phyloP scores from a whole-genome alignment of 208 protist species.

The Leptomonas pyrrhocoris region DNA sequence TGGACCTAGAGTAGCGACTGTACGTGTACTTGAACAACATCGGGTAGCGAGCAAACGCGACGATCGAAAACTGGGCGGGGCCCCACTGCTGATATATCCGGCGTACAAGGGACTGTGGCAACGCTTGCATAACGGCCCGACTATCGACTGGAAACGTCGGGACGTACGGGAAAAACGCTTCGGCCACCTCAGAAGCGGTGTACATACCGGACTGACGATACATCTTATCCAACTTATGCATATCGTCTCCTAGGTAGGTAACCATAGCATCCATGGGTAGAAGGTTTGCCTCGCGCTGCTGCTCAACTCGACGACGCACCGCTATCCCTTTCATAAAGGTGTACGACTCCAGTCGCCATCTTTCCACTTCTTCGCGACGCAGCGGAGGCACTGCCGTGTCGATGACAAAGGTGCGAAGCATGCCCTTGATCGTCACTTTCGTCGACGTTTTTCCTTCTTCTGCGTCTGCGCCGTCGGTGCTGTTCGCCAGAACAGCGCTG shows the following conservation, averaged over 20 bases:
- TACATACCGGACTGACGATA: conserved; percentile 74
- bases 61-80: conserved; percentile 16
- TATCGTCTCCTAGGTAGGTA: conserved; percentile 53
- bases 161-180: conserved; percentile 68
- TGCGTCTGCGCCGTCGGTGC: neutral
- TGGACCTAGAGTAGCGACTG: conserved; percentile 41
- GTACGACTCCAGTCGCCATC: conserved; percentile 54
- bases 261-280: conserved; percentile 51
- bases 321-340: conserved; percentile 8
- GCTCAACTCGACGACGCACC: neutral
- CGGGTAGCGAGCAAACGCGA: conserved; percentile 68
- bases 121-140: conserved; percentile 43
- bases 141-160: conserved; percentile 83
- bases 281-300: conserved; percentile 5
- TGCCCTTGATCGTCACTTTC: neutral
- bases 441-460: neutral
- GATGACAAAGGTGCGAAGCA: conserved; percentile 3
- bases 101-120: conserved; percentile 51
- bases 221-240: conserved; percentile 59
- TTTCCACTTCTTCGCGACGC: conserved; percentile 51
- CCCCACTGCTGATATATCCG: conserved; percentile 37
- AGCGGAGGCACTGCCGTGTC: conserved; percentile 46
- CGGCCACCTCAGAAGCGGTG: conserved; percentile 72
- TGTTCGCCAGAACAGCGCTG: neutral
- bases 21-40: conserved; percentile 71